These are phyloP conservation scores for Boletales sp. DNA, from an alignment of 768 basidiomycete genomes.

Conservation along the genomic window DNA sequence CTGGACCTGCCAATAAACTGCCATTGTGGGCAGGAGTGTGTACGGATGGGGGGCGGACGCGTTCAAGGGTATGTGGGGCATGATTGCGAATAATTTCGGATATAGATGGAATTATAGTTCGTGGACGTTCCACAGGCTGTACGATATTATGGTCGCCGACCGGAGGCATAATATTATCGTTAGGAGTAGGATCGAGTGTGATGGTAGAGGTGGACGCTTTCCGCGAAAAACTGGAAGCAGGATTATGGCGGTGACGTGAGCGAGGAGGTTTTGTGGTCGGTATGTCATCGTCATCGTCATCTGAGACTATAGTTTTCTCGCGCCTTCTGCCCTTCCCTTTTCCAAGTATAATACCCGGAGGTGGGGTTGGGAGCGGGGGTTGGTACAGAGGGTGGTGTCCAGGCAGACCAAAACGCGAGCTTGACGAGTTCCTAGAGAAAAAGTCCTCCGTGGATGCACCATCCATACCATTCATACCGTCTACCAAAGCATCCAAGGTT, in stretches of 20 bases:
- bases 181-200: conserved; percentile 20
- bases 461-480: conserved; percentile 91
- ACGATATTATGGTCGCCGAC: conserved; percentile 10
- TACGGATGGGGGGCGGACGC: conserved; percentile 43
- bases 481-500: conserved; percentile 84
- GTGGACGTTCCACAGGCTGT: conserved; percentile 31
- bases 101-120: conserved; percentile 71
- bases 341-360: conserved; percentile 74
- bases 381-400: conserved; percentile 74
- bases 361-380: conserved; percentile 80
- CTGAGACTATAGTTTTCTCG: conserved; percentile 39
- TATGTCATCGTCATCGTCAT: conserved; percentile 49
- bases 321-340: conserved; percentile 32
- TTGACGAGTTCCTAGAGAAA: conserved; percentile 41
- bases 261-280: conserved; percentile 15
- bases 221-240: conserved; percentile 19
- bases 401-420: conserved; percentile 53
- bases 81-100: conserved; percentile 84
- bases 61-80: conserved; percentile 53
- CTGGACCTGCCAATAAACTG: conserved; percentile 41
- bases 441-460: conserved; percentile 56
- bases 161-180: conserved; percentile 14
- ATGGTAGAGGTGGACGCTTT: conserved; percentile 30
- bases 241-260: conserved; percentile 20
- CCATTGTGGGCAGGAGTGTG: conserved; percentile 47